Base-by-base conservation (phyloP, 306 rosid species). In the Ormosia emarginata region DNA sequence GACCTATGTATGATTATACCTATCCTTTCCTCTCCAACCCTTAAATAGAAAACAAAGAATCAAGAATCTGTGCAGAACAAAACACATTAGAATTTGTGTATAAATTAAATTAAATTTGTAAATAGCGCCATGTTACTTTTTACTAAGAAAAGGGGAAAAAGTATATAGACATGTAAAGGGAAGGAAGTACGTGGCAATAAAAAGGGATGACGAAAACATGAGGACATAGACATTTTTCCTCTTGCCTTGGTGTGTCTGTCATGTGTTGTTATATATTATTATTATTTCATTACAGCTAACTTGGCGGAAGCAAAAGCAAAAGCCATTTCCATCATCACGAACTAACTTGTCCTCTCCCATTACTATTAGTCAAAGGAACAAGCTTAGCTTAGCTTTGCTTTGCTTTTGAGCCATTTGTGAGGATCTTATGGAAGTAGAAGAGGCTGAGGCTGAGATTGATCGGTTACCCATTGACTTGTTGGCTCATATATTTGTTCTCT, bases 391-490 rank as follows among this genome's bases (percentile, higher is more conserved):
- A 68, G 50, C 47, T 75, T 15, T 15, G 53, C 41, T 77, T 17
- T 24, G 47, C 2, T 0, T 36, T 37, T 47, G 29, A 8, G 67
- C 56, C 4, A 13, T 63, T 46, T 14, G 30, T 56, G 32, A 34
- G 32, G 58, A 33, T 53, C 12, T 46, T 8, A 37, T 49, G 82
- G 66, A 9, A 79, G 81, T 87, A 90, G 93, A 83, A 90, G 93
- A 83, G 85, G 82, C 87, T 6, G 94, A 86, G 83, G 81, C 89
- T 4, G 94, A 86, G 85, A 92, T 95, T 87, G 97, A 95, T 84
- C 91, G 92, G 4, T 87, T 95, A 68, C 99, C 97, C 3, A 84
- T 86, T 8, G 96, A 95, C 90, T 65, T 95, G 59, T 78, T 95
- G 68, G 92, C 98, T 84, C 84, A 92, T 82, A 93, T 93, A 34